Percentiles rank a stretch among this genome's conserved stretches.
phyloP scores from a whole-genome alignment of 2,329 filamentous ascomycete genomes.

The Ustilaginoidea virens region DNA sequence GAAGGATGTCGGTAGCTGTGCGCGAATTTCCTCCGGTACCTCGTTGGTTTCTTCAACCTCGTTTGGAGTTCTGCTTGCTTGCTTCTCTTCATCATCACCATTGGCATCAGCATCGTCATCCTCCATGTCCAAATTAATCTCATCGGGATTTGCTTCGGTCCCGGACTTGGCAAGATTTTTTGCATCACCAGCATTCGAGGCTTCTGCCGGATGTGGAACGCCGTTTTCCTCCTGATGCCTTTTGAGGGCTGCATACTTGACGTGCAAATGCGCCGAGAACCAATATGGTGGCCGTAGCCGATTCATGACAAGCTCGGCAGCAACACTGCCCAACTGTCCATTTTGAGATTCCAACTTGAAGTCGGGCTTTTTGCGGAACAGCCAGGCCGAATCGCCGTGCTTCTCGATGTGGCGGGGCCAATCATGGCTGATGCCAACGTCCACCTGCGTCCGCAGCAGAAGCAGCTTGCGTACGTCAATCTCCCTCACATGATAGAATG shows the following conservation, averaged over 20 bases:
- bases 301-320: slow-evolving; percentile 68
- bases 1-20: slow-evolving; percentile 66
- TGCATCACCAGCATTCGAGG: neutral
- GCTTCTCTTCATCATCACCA: slow-evolving; percentile 1
- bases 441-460: slow-evolving; percentile 71
- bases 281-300: slow-evolving; percentile 69
- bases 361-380: slow-evolving; percentile 60
- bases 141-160: slow-evolving; percentile 40
- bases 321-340: slow-evolving; percentile 63
- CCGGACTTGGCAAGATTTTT: neutral
- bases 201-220: neutral
- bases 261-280: slow-evolving; percentile 90
- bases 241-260: slow-evolving; percentile 64
- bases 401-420: slow-evolving; percentile 81
- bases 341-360: slow-evolving; percentile 63
- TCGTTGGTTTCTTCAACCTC: slow-evolving; percentile 8
- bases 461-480: slow-evolving; percentile 82
- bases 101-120: slow-evolving; percentile 17
- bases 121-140: slow-evolving; percentile 54
- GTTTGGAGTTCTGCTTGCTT: slow-evolving; percentile 1
- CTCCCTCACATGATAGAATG: slow-evolving; percentile 81
- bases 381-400: slow-evolving; percentile 49
- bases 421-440: slow-evolving; percentile 86
- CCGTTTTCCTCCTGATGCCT: slow-evolving; percentile 26
- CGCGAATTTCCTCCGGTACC: slow-evolving; percentile 50